phyloP scores from a whole-genome alignment of 768 basidiomycete genomes.

The Trametes sanguinea region DNA sequence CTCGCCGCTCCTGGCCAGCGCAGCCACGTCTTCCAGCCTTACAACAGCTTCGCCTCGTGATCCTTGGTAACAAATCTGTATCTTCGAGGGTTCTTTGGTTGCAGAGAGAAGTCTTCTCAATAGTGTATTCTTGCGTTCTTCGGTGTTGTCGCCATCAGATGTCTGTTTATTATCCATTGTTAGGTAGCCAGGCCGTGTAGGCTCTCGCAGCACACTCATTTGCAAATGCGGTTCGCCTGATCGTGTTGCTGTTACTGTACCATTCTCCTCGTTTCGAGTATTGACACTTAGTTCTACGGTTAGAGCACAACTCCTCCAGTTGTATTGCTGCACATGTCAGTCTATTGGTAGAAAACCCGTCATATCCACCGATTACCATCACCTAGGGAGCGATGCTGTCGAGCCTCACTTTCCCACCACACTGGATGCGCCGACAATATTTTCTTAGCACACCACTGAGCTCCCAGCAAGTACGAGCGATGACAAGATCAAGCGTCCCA shows the following conservation, averaged over 20 bases:
- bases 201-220: background rate
- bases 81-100: too few relatives aligned
- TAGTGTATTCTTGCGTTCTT: background rate
- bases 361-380: too few relatives aligned
- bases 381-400: too few relatives aligned
- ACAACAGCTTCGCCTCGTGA: too few relatives aligned
- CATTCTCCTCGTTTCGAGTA: background rate
- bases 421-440: too few relatives aligned
- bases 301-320: background rate
- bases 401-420: too few relatives aligned
- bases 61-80: background rate
- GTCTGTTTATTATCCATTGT: background rate
- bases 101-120: too few relatives aligned
- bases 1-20: constrained; percentile 17
- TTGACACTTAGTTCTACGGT: background rate
- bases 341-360: too few relatives aligned
- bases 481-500: background rate
- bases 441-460: background rate
- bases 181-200: background rate
- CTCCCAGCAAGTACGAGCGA: background rate
- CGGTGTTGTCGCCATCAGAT: too few relatives aligned
- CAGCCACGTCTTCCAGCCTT: constrained; percentile 12
- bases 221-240: background rate
- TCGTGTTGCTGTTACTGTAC: background rate
- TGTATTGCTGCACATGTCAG: background rate